These are phyloP conservation scores for Podaxis carcinomalis DNA, from an alignment of 768 basidiomycete species.

Conservation along the genomic window DNA sequence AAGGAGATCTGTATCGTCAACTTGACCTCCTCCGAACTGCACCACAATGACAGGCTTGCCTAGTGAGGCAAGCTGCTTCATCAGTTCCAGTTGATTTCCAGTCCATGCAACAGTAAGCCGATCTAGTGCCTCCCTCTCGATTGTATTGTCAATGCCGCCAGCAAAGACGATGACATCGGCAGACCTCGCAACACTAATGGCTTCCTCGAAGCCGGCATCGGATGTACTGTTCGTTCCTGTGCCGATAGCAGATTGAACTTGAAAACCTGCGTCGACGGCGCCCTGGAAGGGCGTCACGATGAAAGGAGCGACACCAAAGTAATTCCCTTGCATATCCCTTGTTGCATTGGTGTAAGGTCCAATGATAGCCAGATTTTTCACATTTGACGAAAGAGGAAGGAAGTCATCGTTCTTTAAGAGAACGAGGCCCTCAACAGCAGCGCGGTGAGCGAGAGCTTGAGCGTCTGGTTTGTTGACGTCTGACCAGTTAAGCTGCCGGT, in stretches of 20 bases:
- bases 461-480: constrained; percentile 45
- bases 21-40: constrained; percentile 56
- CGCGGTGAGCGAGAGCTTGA: constrained; percentile 44
- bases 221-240: constrained; percentile 35
- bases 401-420: constrained; percentile 62
- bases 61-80: constrained; percentile 37
- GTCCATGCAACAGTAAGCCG: constrained; percentile 50
- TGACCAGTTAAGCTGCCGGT: constrained; percentile 42
- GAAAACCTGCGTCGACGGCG: constrained; percentile 42
- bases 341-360: constrained; percentile 60
- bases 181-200: constrained; percentile 41
- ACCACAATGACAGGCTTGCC: constrained; percentile 50
- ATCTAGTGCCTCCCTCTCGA: constrained; percentile 47
- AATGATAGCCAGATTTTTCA: constrained; percentile 51
- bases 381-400: constrained; percentile 42
- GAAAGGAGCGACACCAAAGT: constrained; percentile 50
- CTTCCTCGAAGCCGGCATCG: constrained; percentile 44
- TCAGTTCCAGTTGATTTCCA: constrained; percentile 47
- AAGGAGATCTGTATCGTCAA: constrained; percentile 45
- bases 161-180: constrained; percentile 50
- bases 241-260: constrained; percentile 38
- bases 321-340: constrained; percentile 54
- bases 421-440: constrained; percentile 51
- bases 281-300: constrained; percentile 50
- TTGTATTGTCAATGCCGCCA: constrained; percentile 47